Percentiles rank a stretch among this genome's conserved stretches.
These are phyloP conservation scores for Rosa chinensis DNA, from an alignment of 306 rosid genomes.

Conservation along the genomic window DNA sequence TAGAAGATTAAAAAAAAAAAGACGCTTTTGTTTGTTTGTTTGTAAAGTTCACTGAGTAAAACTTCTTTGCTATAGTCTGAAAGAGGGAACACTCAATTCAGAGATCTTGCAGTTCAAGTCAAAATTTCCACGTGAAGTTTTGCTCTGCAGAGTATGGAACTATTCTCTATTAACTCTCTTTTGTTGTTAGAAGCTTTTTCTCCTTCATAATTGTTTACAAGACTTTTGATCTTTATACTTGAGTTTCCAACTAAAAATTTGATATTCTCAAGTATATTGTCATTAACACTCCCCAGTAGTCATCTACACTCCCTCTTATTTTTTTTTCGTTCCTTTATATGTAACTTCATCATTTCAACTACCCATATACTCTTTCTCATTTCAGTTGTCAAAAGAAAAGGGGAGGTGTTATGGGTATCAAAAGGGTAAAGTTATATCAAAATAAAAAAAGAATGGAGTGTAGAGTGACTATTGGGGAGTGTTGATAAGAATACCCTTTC, in stretches of 20 bases:
- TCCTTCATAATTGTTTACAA: neutral
- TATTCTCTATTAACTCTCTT: conserved; percentile 3
- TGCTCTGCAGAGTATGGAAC: conserved; percentile 83
- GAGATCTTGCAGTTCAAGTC: conserved; percentile 89
- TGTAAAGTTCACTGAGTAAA: conserved; percentile 7
- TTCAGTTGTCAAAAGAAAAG: neutral
- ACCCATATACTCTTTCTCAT: neutral
- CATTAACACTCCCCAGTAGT: neutral
- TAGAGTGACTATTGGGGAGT: neutral
- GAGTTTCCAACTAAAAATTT: neutral
- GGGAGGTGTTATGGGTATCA: neutral
- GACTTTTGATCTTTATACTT: neutral
- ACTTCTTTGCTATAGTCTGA: conserved; percentile 52
- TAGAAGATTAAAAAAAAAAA: neutral
- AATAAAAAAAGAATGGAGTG: neutral
- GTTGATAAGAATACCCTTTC: neutral
- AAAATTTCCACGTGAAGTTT: conserved; percentile 84
- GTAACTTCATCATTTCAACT: neutral
- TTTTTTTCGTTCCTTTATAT: neutral
- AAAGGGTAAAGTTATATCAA: neutral
- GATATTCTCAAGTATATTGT: neutral
- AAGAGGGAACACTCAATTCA: conserved; percentile 89
- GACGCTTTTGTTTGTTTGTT: conserved; percentile 1
- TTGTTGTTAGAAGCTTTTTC: conserved; percentile 6
- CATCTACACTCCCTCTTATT: neutral